A percentile compares a stretch with the other conserved stretches of the same genome.
Conservation (phyloP, 495 filamentous ascomycete genomes). For the Bryoglossum gracile region DNA sequence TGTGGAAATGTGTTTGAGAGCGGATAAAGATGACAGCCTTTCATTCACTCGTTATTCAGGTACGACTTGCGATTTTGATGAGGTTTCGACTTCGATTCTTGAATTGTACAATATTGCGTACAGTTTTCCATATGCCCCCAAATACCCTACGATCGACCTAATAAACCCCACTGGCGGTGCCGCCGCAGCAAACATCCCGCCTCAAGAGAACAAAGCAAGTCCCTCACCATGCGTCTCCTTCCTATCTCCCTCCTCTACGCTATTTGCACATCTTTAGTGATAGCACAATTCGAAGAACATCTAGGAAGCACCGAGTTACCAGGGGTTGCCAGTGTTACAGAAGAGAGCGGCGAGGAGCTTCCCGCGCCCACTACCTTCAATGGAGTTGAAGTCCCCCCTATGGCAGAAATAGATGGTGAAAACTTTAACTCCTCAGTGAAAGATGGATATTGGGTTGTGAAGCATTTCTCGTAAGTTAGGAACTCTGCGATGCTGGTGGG, state of each 20-base stretch:
- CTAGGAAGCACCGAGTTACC: neutral
- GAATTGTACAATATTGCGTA: constrained; percentile 3
- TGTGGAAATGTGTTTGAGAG: neutral
- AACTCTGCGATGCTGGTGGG: neutral
- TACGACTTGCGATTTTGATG: neutral
- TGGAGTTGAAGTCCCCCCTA: constrained; percentile 65
- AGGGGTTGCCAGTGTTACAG: neutral
- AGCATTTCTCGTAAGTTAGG: constrained; percentile 59
- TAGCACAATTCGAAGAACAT: constrained; percentile 10
- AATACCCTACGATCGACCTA: neutral
- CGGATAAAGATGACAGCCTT: neutral
- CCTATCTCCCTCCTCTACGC: constrained; percentile 17
- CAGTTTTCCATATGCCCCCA: neutral
- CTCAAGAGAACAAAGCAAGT: constrained; percentile 15
- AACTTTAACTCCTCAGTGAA: constrained; percentile 50
- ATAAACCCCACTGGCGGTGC: constrained; percentile 11
- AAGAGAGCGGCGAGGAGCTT: constrained; percentile 10
- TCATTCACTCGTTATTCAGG: constrained; percentile 8
- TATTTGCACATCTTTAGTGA: constrained; percentile 16
- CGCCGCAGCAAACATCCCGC: constrained; percentile 13
- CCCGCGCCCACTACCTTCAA: constrained; percentile 64
- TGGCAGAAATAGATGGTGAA: constrained; percentile 51
- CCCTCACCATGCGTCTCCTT: constrained; percentile 23
- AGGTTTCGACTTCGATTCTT: neutral
- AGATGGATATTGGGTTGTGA: constrained; percentile 67